phyloP scores from a whole-genome alignment of 2,329 filamentous ascomycete genomes.

The Pseudogymnoascus sp. region DNA sequence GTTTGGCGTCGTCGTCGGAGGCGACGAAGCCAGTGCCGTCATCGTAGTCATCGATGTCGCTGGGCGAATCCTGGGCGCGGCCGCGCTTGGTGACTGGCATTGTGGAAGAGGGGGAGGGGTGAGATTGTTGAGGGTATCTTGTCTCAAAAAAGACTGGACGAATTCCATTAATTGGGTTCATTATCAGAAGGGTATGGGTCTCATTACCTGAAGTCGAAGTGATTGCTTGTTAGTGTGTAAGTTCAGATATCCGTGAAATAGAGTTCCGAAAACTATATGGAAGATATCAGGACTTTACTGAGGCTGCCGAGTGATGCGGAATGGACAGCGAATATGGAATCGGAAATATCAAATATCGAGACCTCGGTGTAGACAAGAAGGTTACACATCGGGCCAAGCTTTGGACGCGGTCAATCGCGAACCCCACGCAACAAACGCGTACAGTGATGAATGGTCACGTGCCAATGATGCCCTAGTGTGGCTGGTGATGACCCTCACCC shows the following conservation, averaged over 20 bases:
- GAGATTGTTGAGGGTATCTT: not conserved
- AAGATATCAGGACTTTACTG: not conserved
- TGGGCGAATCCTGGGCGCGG: conserved; percentile 11
- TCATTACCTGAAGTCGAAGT: not conserved
- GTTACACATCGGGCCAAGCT: not conserved
- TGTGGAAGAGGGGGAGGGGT: not conserved
- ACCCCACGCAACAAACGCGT: not conserved
- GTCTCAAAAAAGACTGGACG: not conserved
- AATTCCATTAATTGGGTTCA: not conserved
- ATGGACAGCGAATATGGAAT: not conserved
- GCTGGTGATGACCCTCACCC: not conserved
- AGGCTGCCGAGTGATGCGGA: not conserved
- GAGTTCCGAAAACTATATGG: not conserved
- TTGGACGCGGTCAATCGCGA: not conserved
- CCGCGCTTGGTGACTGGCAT: conserved; percentile 5
- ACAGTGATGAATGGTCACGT: not conserved
- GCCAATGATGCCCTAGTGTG: not conserved
- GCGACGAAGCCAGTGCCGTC: conserved; percentile 28
- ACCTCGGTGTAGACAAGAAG: not conserved
- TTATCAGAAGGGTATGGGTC: not conserved
- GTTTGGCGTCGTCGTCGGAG: conserved; percentile 22
- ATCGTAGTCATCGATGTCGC: conserved; percentile 27
- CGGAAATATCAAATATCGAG: not conserved
- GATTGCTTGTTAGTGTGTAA: not conserved
- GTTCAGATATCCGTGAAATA: not conserved